A percentile compares a stretch with the other conserved stretches of the same genome.
Evolutionary conservation across 108 stramenopile genomes (phyloP).

Genomic region (Skeletonema potamos): DNA sequence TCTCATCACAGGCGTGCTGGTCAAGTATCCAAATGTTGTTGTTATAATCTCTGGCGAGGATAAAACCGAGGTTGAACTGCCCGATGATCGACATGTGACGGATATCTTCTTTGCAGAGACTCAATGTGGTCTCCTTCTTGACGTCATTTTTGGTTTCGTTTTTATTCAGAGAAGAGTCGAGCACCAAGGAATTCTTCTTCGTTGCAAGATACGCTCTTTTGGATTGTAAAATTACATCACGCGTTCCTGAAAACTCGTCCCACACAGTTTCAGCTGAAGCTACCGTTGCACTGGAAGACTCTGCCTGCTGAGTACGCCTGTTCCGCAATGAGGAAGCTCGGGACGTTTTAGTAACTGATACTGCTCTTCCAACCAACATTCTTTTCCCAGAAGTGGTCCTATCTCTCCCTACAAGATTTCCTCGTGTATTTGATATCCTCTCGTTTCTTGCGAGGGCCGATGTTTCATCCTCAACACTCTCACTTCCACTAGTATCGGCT

Average conservation of each 20-base stretch:
- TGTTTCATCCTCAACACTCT: constrained; percentile 9
- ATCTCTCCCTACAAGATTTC: constrained; percentile 33
- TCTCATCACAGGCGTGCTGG: constrained; percentile 94
- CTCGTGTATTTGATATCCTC: background rate
- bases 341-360: background rate
- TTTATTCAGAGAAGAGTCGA: constrained; percentile 23
- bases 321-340: background rate
- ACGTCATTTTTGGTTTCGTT: constrained; percentile 1
- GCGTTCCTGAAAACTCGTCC: constrained; percentile 44
- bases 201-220: constrained; percentile 21
- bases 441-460: background rate
- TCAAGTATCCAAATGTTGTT: constrained; percentile 94
- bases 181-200: constrained; percentile 19
- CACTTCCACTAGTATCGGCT: background rate
- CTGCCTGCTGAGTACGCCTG: background rate
- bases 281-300: background rate
- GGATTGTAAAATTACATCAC: constrained; percentile 33
- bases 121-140: constrained; percentile 24
- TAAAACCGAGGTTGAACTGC: constrained; percentile 96
- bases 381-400: constrained; percentile 6
- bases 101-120: constrained; percentile 70
- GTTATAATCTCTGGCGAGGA: constrained; percentile 75
- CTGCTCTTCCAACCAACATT: constrained; percentile 7
- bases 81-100: constrained; percentile 82
- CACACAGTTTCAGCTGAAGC: constrained; percentile 19